These are phyloP conservation scores for Aspergillus sclerotiicarbonarius DNA, from an alignment of 495 filamentous ascomycete species.

Conservation along the genomic window DNA sequence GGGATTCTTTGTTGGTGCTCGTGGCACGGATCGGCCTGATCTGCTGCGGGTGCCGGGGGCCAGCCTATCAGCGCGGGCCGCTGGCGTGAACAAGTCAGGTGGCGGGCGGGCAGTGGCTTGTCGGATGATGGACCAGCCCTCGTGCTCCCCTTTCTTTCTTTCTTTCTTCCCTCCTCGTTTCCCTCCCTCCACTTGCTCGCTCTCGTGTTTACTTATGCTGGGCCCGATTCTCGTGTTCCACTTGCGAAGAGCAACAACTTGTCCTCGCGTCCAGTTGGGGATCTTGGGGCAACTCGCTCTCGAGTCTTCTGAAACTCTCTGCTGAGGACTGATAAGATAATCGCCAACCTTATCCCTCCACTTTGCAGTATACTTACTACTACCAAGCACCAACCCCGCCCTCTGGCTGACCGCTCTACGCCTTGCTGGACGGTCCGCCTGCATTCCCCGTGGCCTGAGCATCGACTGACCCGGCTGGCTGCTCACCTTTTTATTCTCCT, in stretches of 20 bases:
- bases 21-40: not conserved
- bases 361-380: not conserved
- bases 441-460: slow-evolving; percentile 4
- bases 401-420: slow-evolving; percentile 11
- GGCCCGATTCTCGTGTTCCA: not conserved
- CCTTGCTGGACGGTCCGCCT: slow-evolving; percentile 4
- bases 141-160: not conserved
- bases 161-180: not conserved
- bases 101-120: not conserved
- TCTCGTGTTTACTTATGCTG: not conserved
- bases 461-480: not conserved
- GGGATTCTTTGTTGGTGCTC: not conserved
- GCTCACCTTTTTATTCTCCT: slow-evolving; percentile 8
- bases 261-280: too few species aligned
- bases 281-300: not conserved
- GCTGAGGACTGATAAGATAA: slow-evolving; percentile 1
- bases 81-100: slow-evolving; percentile 5
- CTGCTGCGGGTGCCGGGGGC: not conserved
- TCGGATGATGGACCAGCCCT: slow-evolving; percentile 5
- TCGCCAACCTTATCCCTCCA: not conserved
- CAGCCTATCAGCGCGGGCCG: not conserved
- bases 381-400: slow-evolving; percentile 7
- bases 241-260: not conserved
- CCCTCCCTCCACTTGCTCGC: not conserved
- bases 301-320: not conserved